Evolutionary conservation across 495 filamentous ascomycete species (phyloP), one percentile per base, ranked within the genome.

Genomic region (Penicillium pancosmium): DNA sequence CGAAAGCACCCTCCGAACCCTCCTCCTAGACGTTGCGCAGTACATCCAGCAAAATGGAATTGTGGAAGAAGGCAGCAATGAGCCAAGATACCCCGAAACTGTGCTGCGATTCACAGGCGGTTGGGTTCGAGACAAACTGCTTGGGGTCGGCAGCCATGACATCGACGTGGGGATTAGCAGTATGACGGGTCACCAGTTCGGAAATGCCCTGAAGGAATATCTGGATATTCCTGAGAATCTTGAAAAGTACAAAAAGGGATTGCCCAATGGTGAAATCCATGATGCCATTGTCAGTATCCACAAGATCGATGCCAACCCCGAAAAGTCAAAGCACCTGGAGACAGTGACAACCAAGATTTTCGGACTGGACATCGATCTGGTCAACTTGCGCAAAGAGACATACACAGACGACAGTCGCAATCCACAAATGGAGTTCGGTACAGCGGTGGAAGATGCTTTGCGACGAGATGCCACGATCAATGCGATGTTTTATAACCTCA

Each of bases 61-160:
- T 41, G 54, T 65, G 15, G 65, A 77, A 33, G 80, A 82, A 50
- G 79, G 38, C 2, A 57, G 27, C n/a, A 54, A 67, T 55, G 55
- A 15, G 1, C 27, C 2, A 7, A 59, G 69, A 19, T 41, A 62
- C 13, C 64, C 70, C 1, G 59, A 67, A n/a, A 75, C 73, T 0
- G 70, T 78, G 5, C 60, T 99, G 16, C 89, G 94, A 12, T 97
- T 93, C 74, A 93, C 95, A 12, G 94, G 94, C 41, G 94, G 94
- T n/a, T 99, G 94, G 94, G 95, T 99, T 27, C 87, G 94, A 40
- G 94, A 99, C 79, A 98, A 97, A 79, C 82, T 99, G 9, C 81
- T 99, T 2, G 90, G 88, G 9, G 76, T 87, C 25, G 78, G 75
- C 33, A 94, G 91, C 68, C 84, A 95, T 69, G 94, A 99, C 64